These are phyloP conservation scores for Pisolithus marmoratus DNA, from an alignment of 768 basidiomycete species.

Conservation along the genomic window DNA sequence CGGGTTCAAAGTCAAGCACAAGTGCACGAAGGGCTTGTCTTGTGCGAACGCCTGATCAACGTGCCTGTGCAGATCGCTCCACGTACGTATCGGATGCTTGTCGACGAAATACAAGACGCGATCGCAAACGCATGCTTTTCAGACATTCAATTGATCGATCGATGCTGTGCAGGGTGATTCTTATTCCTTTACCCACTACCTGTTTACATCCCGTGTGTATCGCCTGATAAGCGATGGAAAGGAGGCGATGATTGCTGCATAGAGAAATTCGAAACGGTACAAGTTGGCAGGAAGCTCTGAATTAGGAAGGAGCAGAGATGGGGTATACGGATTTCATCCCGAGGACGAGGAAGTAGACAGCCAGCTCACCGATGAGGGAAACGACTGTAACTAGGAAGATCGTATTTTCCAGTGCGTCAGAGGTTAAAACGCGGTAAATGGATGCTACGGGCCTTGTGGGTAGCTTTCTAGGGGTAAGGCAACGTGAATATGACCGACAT, in stretches of 20 bases:
- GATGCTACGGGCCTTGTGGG: no score
- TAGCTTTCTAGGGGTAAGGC: no score
- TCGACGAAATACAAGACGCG: slow-evolving; percentile 75
- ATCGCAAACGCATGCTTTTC: slow-evolving; percentile 50
- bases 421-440: no score
- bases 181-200: slow-evolving; percentile 65
- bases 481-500: no score
- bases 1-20: slow-evolving; percentile 12
- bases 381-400: no score
- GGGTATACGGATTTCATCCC: slow-evolving; percentile 73
- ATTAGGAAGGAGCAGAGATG: slow-evolving; percentile 31
- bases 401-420: no score
- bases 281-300: slow-evolving; percentile 18
- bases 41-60: slow-evolving; percentile 88
- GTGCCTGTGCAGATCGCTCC: slow-evolving; percentile 93
- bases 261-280: slow-evolving; percentile 35
- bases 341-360: slow-evolving; percentile 80
- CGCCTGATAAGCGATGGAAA: slow-evolving; percentile 68
- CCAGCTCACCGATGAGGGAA: no score
- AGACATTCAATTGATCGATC: not conserved
- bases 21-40: slow-evolving; percentile 64
- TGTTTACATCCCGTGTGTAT: slow-evolving; percentile 78
- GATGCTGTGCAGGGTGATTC: slow-evolving; percentile 43
- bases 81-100: slow-evolving; percentile 87
- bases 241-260: slow-evolving; percentile 37